phyloP scores from a whole-genome alignment of 2,329 filamentous ascomycete species.

The Claviceps citrina region DNA sequence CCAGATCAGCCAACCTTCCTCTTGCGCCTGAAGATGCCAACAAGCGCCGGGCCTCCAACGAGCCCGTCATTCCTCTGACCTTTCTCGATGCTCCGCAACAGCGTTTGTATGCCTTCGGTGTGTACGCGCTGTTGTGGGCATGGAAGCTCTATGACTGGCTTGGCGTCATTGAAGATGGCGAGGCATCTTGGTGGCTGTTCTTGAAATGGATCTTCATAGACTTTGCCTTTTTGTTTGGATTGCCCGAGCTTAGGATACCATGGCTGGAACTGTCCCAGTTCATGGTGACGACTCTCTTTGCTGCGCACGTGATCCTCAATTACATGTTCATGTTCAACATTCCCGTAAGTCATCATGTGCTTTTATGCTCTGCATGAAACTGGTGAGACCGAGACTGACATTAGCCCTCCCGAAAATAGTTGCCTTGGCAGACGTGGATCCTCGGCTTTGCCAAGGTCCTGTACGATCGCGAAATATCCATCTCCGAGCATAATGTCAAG shows the following conservation, averaged over 20 bases:
- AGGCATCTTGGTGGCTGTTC: constrained; percentile 78
- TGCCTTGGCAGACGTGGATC: constrained; percentile 61
- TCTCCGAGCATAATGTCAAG: constrained; percentile 88
- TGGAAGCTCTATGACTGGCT: constrained; percentile 85
- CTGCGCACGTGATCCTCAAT: constrained; percentile 57
- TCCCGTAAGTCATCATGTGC: constrained; percentile 37
- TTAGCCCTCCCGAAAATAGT: constrained; percentile 23
- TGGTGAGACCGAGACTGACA: not conserved
- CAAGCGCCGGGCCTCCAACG: constrained; percentile 13
- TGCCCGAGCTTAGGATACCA: constrained; percentile 80
- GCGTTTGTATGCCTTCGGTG: constrained; percentile 67
- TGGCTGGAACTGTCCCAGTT: constrained; percentile 86
- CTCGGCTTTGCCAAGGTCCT: constrained; percentile 61
- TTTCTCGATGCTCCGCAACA: constrained; percentile 83
- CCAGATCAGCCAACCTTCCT: constrained; percentile 25
- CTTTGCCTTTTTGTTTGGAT: constrained; percentile 68
- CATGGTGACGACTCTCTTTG: constrained; percentile 55
- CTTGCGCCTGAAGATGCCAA: constrained; percentile 29
- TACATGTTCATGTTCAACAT: constrained; percentile 88
- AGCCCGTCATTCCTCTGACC: constrained; percentile 64
- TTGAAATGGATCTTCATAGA: constrained; percentile 89
- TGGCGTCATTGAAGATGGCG: constrained; percentile 61
- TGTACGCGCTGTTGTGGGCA: constrained; percentile 60
- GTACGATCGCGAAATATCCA: constrained; percentile 82
- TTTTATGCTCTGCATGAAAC: too few species aligned